These are phyloP conservation scores for Leavenworthia alabamica DNA, from an alignment of 345 rosid genomes.

Conservation along the genomic window DNA sequence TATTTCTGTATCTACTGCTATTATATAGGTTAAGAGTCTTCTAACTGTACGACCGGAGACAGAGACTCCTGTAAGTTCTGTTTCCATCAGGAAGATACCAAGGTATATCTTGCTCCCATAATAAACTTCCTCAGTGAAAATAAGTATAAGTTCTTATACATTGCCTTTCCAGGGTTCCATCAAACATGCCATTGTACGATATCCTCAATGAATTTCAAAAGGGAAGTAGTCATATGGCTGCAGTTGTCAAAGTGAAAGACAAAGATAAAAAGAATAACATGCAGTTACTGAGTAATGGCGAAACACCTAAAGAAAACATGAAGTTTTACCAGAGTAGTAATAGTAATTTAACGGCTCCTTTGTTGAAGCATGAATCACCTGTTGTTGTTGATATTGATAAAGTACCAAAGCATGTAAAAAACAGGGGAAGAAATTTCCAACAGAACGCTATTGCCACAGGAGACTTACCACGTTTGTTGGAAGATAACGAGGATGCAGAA, in stretches of 20 bases:
- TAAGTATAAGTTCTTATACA: constrained; percentile 12
- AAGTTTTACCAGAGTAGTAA: constrained; percentile 27
- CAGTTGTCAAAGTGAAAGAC: constrained; percentile 59
- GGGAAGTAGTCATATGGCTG: constrained; percentile 93
- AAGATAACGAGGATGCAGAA: constrained; percentile 71
- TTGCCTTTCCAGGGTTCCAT: constrained; percentile 58
- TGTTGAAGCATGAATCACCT: constrained; percentile 40
- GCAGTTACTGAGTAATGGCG: constrained; percentile 25
- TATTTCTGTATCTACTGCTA: neutral
- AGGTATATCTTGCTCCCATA: constrained; percentile 32
- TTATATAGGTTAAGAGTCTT: constrained; percentile 63
- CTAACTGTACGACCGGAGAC: constrained; percentile 74
- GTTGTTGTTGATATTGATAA: constrained; percentile 49
- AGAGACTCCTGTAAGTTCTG: constrained; percentile 72
- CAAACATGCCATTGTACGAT: constrained; percentile 79
- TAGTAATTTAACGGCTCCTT: constrained; percentile 40
- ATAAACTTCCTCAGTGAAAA: constrained; percentile 6
- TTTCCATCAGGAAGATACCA: constrained; percentile 74
- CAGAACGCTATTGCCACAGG: constrained; percentile 28
- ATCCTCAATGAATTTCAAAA: constrained; percentile 82
- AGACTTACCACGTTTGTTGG: constrained; percentile 33
- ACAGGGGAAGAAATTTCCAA: constrained; percentile 28
- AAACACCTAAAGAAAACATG: constrained; percentile 32
- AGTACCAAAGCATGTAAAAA: constrained; percentile 29
- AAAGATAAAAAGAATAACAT: constrained; percentile 25